Base-by-base conservation (phyloP, 345 rosid genomes). In the Arabis alpina region DNA sequence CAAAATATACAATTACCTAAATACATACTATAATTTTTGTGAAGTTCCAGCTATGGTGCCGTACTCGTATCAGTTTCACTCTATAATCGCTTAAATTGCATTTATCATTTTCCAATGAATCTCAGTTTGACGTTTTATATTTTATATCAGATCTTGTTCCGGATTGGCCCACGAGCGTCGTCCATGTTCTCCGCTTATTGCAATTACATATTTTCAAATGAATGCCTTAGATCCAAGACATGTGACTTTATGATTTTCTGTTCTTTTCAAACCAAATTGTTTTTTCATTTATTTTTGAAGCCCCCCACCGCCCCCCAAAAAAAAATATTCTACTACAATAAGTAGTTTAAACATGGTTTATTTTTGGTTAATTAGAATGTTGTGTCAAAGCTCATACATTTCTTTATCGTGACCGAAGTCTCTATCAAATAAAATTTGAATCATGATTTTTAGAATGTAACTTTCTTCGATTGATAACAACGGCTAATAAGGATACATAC, bases 101-200 rank as follows among this genome's bases (percentile, higher is more conserved):
- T 56, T 57, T 19, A 68, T 68, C 64, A 48, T 48, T 58, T n/a
- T 49, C 13, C 42, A 13, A 27, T 15, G 50, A 14, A 51, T 15
- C 48, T 27, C 6, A 32, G 3, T 59, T 27, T 27, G 42, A 59
- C 16, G 41, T 27, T 13, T 59, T 59, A 42, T 36, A 43, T 10
- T 42, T 15, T 2, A 36, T 27, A 28, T 3, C 68, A 61, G 68
- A 61, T 71, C 61, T 53, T 62, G 37, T 71, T 71, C 52, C 47
- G n/a, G 13, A 42, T 71, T 71, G 68, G 61, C 11, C 68, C 62
- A 71, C 54, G 19, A 61, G 25, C 15, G 45, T 51, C 68, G 57
- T 52, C 54, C 75, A 70, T 61, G 61, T 51, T 70, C 61, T 71
- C 53, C 44, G 67, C 67, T 40, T 60, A 19, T 61, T 51, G 68